Base-by-base conservation (phyloP, 805 yeast genomes). In the Ogataea philodendri region DNA sequence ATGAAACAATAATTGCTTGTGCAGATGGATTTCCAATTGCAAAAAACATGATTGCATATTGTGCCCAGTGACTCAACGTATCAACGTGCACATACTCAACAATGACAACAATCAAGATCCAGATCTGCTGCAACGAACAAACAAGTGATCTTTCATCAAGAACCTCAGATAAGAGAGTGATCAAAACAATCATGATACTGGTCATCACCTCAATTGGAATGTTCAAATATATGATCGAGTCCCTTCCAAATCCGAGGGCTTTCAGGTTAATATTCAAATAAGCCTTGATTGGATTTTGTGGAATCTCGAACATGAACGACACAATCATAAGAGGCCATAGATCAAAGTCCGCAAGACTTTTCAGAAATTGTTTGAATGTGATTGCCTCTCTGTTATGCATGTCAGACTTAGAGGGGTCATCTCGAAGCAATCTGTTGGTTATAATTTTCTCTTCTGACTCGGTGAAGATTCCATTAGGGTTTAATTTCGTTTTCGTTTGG, bases 301-400 rank as follows among this genome's bases (percentile, higher is more conserved):
- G 63, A 17, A 67, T 55, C 37, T 57, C 60, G 25, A 46, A 51
- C 9, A 73, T 39, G 10, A 76, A 34, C 4, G 80, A 70, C 29
- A 70, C 46, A 6, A 64, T 42, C 39, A 70, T 69, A 16, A 73
- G 48, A 13, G 80, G 80, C 68, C 75, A 62, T 37, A 74, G 41
- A 51, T 72, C 74, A 44, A 60, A 70, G 46, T 76, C 80, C 3
- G 51, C 35, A 7, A 74, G 36, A 6, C 73, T 55, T 15, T 56
- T 51, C 51, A 63, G 48, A 13, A 76, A 48, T 40, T 56, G 62
- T 20, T 49, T 58, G 16, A 59, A 44, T 3, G 64, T 50, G 16
- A 77, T 60, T 1, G 73, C 73, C 41, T 70, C 70, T 46, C 78
- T 61, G 46, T 76, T 74, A 49, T 74, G 65, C 80, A 74, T 73